Percentiles rank a stretch among this genome's conserved stretches.
Conservation (phyloP, 2,329 filamentous ascomycete genomes). For the Clonostachys solani region DNA sequence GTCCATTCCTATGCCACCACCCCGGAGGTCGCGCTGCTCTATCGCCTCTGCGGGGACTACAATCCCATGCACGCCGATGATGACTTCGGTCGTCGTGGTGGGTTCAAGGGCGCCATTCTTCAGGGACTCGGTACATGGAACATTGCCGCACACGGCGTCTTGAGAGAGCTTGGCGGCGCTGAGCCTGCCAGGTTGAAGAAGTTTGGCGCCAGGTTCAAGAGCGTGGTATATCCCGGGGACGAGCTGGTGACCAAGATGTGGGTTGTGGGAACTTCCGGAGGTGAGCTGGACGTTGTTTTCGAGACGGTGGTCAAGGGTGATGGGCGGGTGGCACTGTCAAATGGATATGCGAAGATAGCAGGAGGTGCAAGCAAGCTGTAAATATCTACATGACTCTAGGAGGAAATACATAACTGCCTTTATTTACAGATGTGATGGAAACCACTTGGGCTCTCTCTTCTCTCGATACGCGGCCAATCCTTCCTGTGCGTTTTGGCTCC, state of each 20-base stretch:
- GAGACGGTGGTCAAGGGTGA: constrained; percentile 32
- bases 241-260: constrained; percentile 36
- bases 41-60: constrained; percentile 42
- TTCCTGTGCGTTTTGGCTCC: constrained; percentile 18
- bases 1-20: constrained; percentile 29
- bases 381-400: not conserved
- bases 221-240: constrained; percentile 41
- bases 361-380: constrained; percentile 19
- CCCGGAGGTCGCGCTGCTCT: constrained; percentile 30
- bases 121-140: constrained; percentile 44
- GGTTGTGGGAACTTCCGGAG: constrained; percentile 22
- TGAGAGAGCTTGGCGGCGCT: constrained; percentile 30
- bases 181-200: constrained; percentile 32
- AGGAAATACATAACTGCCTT: constrained; percentile 4
- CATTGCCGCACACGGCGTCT: constrained; percentile 34
- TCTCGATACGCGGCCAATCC: constrained; percentile 20
- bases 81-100: constrained; percentile 31
- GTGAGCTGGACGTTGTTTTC: constrained; percentile 28
- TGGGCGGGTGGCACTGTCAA: constrained; percentile 28
- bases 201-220: constrained; percentile 38
- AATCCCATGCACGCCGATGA: constrained; percentile 41
- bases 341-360: constrained; percentile 23
- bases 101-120: constrained; percentile 39
- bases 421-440: constrained; percentile 15
- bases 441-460: constrained; percentile 21